A percentile compares a stretch with the other conserved stretches of the same genome.
These are phyloP conservation scores for Cryptosporidium meleagridis DNA, from an alignment of 169 alveolate species.

Conservation along the genomic window DNA sequence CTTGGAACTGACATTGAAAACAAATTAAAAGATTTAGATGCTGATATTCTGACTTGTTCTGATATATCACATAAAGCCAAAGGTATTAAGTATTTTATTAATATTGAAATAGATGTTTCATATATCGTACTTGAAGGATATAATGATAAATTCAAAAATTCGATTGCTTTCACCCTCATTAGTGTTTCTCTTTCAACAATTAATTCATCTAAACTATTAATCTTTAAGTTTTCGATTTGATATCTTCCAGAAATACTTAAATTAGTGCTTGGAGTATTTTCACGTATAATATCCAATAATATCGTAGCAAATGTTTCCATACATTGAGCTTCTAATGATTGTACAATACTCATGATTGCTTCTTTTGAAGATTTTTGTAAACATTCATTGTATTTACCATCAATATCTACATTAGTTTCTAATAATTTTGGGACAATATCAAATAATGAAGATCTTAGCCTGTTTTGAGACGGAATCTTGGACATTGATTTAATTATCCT, in stretches of 20 bases:
- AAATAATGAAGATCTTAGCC: slow-evolving; percentile 20
- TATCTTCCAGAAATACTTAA: slow-evolving; percentile 30
- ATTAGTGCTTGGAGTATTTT: slow-evolving; percentile 41
- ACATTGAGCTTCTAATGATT: slow-evolving; percentile 43
- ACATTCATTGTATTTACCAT: background rate
- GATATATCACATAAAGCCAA: slow-evolving; percentile 56
- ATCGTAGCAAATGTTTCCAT: slow-evolving; percentile 47
- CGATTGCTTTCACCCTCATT: background rate
- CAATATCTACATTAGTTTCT: background rate
- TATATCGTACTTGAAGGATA: slow-evolving; percentile 13
- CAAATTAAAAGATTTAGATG: slow-evolving; percentile 17
- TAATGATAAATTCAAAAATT: slow-evolving; percentile 17
- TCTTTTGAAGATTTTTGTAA: slow-evolving; percentile 1
- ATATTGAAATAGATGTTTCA: slow-evolving; percentile 20
- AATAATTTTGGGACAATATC: slow-evolving; percentile 35
- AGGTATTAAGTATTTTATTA: slow-evolving; percentile 42
- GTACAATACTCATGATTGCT: slow-evolving; percentile 37
- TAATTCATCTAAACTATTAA: background rate
- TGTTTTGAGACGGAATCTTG: slow-evolving; percentile 44
- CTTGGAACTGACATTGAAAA: slow-evolving; percentile 8
- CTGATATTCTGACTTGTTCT: slow-evolving; percentile 36
- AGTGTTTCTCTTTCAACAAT: background rate
- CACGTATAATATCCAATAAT: slow-evolving; percentile 11
- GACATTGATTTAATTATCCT: slow-evolving; percentile 36
- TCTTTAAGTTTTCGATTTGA: background rate